Percentiles rank a stretch among this genome's conserved stretches.
Conservation (phyloP, 352 stramenopile genomes). For the Phytophthora fragariaefolia region DNA sequence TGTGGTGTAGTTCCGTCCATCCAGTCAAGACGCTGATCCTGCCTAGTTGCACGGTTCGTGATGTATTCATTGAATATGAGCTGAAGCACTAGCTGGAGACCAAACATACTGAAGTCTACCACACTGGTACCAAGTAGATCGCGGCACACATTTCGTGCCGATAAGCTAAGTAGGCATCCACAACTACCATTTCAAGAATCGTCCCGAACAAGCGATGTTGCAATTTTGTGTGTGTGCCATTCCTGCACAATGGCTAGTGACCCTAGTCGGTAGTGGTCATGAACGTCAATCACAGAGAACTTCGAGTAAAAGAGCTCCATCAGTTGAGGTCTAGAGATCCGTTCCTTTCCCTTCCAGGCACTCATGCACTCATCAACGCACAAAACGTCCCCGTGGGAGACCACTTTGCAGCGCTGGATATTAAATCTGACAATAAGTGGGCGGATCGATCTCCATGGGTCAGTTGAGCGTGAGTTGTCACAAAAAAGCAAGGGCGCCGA, state of each 20-base stretch:
- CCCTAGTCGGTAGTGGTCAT: not conserved
- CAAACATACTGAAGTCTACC: not conserved
- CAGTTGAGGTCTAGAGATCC: not conserved
- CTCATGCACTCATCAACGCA: not conserved
- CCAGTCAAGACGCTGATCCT: too few relatives aligned
- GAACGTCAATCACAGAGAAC: not conserved
- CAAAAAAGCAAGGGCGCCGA: not conserved
- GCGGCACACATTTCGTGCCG: not conserved
- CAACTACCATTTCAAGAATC: not conserved
- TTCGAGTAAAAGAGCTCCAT: not conserved
- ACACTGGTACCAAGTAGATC: not conserved
- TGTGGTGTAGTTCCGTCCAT: too few relatives aligned
- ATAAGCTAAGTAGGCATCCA: not conserved
- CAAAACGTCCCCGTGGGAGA: not conserved
- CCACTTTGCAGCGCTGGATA: not conserved
- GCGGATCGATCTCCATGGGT: not conserved
- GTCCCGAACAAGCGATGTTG: not conserved
- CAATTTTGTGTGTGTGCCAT: not conserved
- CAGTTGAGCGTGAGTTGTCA: not conserved
- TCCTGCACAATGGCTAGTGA: not conserved
- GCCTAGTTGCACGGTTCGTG: too few relatives aligned
- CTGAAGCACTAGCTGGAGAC: not conserved
- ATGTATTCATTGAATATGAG: slow-evolving; percentile 2
- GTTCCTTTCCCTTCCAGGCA: not conserved
- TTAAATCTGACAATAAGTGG: not conserved